Percentiles rank a stretch among this genome's conserved stretches.
Evolutionary conservation across 345 rosid species (phyloP).

Genomic region (Eucalyptus dawsonii): DNA sequence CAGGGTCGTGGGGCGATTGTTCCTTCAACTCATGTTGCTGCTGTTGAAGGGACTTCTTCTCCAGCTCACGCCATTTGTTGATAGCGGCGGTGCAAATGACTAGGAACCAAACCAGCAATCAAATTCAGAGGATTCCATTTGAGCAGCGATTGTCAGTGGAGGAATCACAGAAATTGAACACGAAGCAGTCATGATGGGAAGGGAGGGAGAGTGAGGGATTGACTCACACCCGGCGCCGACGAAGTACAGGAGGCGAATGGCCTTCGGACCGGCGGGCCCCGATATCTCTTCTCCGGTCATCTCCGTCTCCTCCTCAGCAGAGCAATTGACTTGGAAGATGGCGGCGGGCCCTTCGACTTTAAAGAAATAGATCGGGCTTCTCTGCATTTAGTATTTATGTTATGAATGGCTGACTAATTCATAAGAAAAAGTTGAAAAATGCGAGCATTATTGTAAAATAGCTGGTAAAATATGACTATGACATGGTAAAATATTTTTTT

Average conservation of each 20-base stretch:
- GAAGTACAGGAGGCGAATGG: slow-evolving; percentile 41
- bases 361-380: not conserved
- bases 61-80: slow-evolving; percentile 67
- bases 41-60: slow-evolving; percentile 31
- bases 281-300: slow-evolving; percentile 33
- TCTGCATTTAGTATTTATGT: not conserved
- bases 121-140: not conserved
- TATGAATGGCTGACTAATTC: not conserved
- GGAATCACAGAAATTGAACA: not conserved
- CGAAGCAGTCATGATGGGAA: not conserved
- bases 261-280: slow-evolving; percentile 59
- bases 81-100: slow-evolving; percentile 49
- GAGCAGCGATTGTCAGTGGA: not conserved
- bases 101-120: not conserved
- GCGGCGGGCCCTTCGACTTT: not conserved
- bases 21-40: slow-evolving; percentile 12
- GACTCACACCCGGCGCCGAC: slow-evolving; percentile 74
- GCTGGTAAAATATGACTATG: not conserved
- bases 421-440: not conserved
- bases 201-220: not conserved
- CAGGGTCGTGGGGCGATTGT: slow-evolving; percentile 1
- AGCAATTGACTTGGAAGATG: not conserved
- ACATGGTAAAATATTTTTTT: not conserved
- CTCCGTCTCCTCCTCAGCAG: not conserved
- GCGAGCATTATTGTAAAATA: not conserved